Base-by-base conservation (phyloP, 805 yeast genomes). In the Ogataea nonfermentans region DNA sequence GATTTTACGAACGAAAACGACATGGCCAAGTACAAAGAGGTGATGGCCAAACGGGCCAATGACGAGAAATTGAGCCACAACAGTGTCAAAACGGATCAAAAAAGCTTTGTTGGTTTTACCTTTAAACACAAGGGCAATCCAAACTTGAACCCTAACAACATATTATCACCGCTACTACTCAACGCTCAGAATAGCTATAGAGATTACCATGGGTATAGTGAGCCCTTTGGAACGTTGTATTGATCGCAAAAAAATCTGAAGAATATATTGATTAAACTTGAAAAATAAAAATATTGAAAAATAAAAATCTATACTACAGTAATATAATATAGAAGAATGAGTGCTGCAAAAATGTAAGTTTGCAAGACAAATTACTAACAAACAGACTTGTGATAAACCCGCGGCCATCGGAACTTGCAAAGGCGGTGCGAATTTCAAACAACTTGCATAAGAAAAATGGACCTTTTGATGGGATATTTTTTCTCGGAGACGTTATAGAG, bases 11-110 rank as follows among this genome's bases (percentile, higher is more conserved):
- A 89, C 62, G 98, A 91, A 61, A 89, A 85, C 32, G 95, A 91
- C 61, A 89, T 93, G 98, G 93, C 91, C 46, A 90, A 93, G 62
- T 93, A 93, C 67, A 91, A 93, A 55, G 99, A 93, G 56, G 99
- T 93, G 10, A 81, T 93, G 71, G 95, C 91, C 48, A 84, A 95
- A 66, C 88, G 88, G 55, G 86, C 77, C 20, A 86, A 84, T 47
- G 82, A 86, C 54, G 96, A 90, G 60, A 79, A 73, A 47, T 65
- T 90, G 57, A 84, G 93, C 24, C 90, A 83, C 36, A 67, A 76
- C 57, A 73, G 76, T 22, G 73, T 73, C 29, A 71, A 74, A 40
- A 69, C 79, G 15, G 79, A 76, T 23, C 74, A 75, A 45, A 81
- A 85, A 40, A 82, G 83, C 54, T 85, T 93, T 60, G 87, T 91